These are phyloP conservation scores for Exsudoporus frostii DNA, from an alignment of 768 basidiomycete genomes.

Conservation along the genomic window DNA sequence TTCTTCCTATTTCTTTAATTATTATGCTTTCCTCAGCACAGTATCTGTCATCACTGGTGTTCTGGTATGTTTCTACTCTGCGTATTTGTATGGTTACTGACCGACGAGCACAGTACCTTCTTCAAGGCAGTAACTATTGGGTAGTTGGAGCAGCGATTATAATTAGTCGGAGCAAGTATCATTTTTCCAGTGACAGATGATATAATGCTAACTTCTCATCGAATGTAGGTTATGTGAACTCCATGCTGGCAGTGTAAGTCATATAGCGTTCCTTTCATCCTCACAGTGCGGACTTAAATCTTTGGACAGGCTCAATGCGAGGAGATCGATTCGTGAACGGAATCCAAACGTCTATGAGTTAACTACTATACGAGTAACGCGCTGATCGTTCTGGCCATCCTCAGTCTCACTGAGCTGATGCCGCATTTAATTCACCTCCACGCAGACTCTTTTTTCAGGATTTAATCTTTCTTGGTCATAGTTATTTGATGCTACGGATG, in stretches of 20 bases:
- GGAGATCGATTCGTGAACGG: slow-evolving; percentile 8
- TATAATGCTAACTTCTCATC: not conserved
- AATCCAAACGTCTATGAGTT: not conserved
- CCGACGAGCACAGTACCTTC: not conserved
- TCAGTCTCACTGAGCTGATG: not conserved
- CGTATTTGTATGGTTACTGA: not conserved
- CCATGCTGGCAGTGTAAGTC: slow-evolving; percentile 14
- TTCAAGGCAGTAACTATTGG: not conserved
- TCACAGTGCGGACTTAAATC: not conserved
- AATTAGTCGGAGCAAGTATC: slow-evolving; percentile 2
- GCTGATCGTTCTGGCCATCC: not conserved
- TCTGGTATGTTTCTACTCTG: not conserved
- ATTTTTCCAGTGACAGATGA: not conserved
- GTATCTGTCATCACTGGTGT: not conserved
- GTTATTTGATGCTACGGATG: too few species aligned
- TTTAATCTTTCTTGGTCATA: too few species aligned
- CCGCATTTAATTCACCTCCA: not conserved
- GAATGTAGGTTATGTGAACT: slow-evolving; percentile 10
- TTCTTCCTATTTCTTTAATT: not conserved
- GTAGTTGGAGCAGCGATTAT: not conserved
- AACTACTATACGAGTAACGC: not conserved
- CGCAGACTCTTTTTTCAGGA: not conserved
- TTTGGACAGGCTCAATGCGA: slow-evolving; percentile 7
- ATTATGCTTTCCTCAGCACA: not conserved
- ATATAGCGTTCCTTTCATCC: not conserved